A percentile compares a stretch with the other conserved stretches of the same genome.
phyloP scores from a whole-genome alignment of 306 rosid species.

The Quercus robur region DNA sequence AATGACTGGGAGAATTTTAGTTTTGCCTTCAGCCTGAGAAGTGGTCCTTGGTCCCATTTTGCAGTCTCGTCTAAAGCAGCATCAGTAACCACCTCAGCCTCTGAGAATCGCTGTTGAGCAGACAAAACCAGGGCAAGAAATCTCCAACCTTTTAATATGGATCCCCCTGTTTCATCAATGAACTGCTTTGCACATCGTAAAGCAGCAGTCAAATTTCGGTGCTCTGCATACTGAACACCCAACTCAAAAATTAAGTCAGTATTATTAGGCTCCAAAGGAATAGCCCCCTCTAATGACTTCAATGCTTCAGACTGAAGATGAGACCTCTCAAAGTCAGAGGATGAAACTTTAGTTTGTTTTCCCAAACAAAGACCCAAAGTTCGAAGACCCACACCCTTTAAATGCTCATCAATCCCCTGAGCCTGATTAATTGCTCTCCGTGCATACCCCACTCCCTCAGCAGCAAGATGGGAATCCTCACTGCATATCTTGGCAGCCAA shows the following conservation, averaged over 20 bases:
- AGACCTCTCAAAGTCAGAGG: conserved; percentile 55
- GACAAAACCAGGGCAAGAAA: conserved; percentile 89
- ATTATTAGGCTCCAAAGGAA: conserved; percentile 42
- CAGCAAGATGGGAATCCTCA: conserved; percentile 62
- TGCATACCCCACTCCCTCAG: conserved; percentile 80
- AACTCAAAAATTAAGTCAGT: conserved; percentile 73
- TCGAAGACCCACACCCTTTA: conserved; percentile 74
- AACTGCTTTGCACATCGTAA: conserved; percentile 66
- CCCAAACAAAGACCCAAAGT: conserved; percentile 80
- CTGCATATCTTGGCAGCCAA: conserved; percentile 86
- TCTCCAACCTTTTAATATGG: conserved; percentile 77
- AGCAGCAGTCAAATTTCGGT: conserved; percentile 74
- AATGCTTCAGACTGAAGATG: conserved; percentile 55
- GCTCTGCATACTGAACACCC: conserved; percentile 74
- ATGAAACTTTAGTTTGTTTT: conserved; percentile 67
- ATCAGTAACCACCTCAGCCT: conserved; percentile 89
- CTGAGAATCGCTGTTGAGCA: conserved; percentile 71
- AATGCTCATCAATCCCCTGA: conserved; percentile 53
- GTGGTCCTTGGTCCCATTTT: conserved; percentile 94
- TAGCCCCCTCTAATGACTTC: conserved; percentile 49
- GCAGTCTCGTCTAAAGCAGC: conserved; percentile 93
- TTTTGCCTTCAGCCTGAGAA: conserved; percentile 88
- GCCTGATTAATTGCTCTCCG: conserved; percentile 54
- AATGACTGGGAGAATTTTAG: conserved; percentile 68
- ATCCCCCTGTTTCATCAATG: conserved; percentile 88